These are phyloP conservation scores for Claviceps monticola DNA, from an alignment of 2,329 filamentous ascomycete species.

Conservation along the genomic window DNA sequence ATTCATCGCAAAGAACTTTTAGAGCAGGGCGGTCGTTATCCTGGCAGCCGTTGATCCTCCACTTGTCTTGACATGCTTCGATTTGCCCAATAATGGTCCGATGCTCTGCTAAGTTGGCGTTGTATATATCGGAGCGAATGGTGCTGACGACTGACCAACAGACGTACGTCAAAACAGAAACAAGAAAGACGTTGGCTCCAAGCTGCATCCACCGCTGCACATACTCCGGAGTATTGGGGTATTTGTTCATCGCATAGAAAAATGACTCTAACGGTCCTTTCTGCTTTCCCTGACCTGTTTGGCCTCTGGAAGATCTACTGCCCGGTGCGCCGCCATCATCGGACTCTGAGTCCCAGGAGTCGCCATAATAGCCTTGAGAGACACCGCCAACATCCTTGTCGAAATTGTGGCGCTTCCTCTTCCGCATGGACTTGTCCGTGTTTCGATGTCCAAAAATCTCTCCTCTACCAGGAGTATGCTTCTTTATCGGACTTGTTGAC, in stretches of 20 bases:
- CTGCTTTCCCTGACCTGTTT: slow-evolving; percentile 11
- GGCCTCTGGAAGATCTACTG: slow-evolving; percentile 13
- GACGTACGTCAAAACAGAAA: slow-evolving; percentile 45
- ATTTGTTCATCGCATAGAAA: slow-evolving; percentile 38
- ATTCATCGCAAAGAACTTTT: slow-evolving; percentile 58
- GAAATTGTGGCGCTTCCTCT: slow-evolving; percentile 36
- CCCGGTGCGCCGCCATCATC: slow-evolving; percentile 19
- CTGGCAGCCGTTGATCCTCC: slow-evolving; percentile 61
- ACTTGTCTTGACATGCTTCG: slow-evolving; percentile 58
- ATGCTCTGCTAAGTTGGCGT: slow-evolving; percentile 56
- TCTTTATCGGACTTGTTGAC: slow-evolving; percentile 23
- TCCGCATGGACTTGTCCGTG: slow-evolving; percentile 29
- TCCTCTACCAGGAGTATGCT: slow-evolving; percentile 42
- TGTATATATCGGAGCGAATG: slow-evolving; percentile 60
- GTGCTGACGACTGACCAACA: slow-evolving; percentile 56
- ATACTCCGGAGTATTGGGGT: slow-evolving; percentile 45
- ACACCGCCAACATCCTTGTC: slow-evolving; percentile 40
- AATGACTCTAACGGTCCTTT: slow-evolving; percentile 27
- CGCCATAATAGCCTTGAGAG: slow-evolving; percentile 25
- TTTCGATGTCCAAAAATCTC: slow-evolving; percentile 41
- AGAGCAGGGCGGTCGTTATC: slow-evolving; percentile 56
- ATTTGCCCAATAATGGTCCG: slow-evolving; percentile 59
- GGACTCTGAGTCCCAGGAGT: slow-evolving; percentile 36
- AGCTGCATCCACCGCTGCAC: slow-evolving; percentile 46
- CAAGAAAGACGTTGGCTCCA: slow-evolving; percentile 49